A percentile compares a stretch with the other conserved stretches of the same genome.
These are phyloP conservation scores for Cymbopogon citratus DNA, from an alignment of 176 grass and related monocot genomes.

Conservation along the genomic window DNA sequence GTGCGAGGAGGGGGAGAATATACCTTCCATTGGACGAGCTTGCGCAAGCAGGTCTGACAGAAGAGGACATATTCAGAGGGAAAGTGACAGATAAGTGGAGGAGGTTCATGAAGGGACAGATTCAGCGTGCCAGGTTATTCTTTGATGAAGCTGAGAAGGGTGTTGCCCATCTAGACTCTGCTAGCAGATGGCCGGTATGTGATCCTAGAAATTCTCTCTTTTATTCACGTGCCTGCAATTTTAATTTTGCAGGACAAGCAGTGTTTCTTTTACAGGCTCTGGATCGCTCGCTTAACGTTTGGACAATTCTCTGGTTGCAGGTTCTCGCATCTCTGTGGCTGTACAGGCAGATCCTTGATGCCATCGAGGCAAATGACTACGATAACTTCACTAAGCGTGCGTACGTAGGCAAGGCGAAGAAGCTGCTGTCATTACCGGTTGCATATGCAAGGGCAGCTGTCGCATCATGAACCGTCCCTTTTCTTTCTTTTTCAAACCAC, in stretches of 20 bases:
- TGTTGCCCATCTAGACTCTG: slow-evolving; percentile 60
- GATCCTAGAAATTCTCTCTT: not conserved
- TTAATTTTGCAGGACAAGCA: not conserved
- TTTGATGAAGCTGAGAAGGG: slow-evolving; percentile 81
- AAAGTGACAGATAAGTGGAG: slow-evolving; percentile 91
- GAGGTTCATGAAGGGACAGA: slow-evolving; percentile 94
- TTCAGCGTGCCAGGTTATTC: slow-evolving; percentile 81
- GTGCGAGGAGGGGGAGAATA: slow-evolving; percentile 89
- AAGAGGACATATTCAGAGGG: slow-evolving; percentile 84
- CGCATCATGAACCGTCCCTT: slow-evolving; percentile 16
- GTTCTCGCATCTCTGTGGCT: slow-evolving; percentile 73
- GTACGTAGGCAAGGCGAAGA: slow-evolving; percentile 76
- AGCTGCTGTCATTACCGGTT: slow-evolving; percentile 55
- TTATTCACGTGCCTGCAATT: not conserved
- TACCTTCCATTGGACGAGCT: slow-evolving; percentile 93
- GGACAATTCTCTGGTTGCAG: slow-evolving; percentile 12
- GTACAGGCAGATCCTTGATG: slow-evolving; percentile 90
- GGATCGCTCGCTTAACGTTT: not conserved
- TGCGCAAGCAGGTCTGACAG: slow-evolving; percentile 56
- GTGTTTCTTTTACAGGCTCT: not conserved
- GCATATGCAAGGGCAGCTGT: slow-evolving; percentile 67
- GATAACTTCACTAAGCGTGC: slow-evolving; percentile 93
- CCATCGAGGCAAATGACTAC: slow-evolving; percentile 91
- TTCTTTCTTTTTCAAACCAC: too few species aligned
- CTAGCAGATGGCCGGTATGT: slow-evolving; percentile 91